Base-by-base conservation (phyloP, 2,329 filamentous ascomycete genomes). In the Diaporthe sp. region DNA sequence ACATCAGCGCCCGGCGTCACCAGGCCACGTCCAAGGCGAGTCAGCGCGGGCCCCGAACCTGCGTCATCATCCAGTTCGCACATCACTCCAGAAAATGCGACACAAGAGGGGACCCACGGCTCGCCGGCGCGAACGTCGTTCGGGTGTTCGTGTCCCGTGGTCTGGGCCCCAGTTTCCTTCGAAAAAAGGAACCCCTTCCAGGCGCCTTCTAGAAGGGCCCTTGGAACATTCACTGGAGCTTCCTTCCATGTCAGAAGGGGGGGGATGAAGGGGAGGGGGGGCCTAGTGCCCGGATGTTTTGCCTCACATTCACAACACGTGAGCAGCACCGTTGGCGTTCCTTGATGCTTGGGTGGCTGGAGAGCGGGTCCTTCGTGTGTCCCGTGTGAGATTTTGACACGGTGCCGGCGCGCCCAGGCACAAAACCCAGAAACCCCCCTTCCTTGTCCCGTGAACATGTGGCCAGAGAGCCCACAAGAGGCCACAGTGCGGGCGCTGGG, bases 151-250 rank as follows among this genome's bases (percentile, higher is more conserved):
- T 58, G 34, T 42, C 34, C 57, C 8, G 39, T 31, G 59, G 25
- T 37, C 53, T 44, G 39, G 53, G 17, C 12, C 49, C 51, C 31
- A 6, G 15, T 44, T 55, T 70, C 15, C 10, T 61, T 70, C 58
- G 4, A 57, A 28, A 62, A 28, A 28, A 62, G 19, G 25, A 13
- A 4, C 42, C 39, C 57, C 49, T 65, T 62, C 58, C 68, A 55
- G 22, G 28, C 37, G 49, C 49, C 59, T 75, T 75, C 74, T 75
- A 74, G 74, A 75, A 75, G 55, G 46, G n/a, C 39, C 31, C 22
- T 57, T 65, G 74, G 71, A 75, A 75, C 46, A 51, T 70, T 70
- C 42, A 22, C 31, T 72, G 42, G 57, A 49, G 28, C 57, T 42
- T 61, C 44, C 57, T 72, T 37, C 42, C 55, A 72, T 72, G 69